These are phyloP conservation scores for Naganishia liquefaciens DNA, from an alignment of 1,284 basidiomycete genomes.

Conservation along the genomic window DNA sequence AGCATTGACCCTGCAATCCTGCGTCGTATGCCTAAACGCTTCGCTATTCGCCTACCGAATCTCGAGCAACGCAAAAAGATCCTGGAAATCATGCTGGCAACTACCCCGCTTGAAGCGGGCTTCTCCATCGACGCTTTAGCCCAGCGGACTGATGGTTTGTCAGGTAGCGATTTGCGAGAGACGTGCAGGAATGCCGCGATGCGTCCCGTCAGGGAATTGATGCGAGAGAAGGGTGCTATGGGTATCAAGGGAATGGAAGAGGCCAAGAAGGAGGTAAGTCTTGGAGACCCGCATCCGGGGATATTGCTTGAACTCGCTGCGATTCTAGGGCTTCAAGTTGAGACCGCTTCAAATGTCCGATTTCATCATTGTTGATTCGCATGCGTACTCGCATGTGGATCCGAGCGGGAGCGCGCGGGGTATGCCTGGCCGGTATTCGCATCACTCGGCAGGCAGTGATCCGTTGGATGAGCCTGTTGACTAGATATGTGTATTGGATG, in stretches of 20 bases:
- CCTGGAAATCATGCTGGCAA: slow-evolving; percentile 80
- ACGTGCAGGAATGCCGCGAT: slow-evolving; percentile 91
- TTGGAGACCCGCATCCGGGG: too few species aligned
- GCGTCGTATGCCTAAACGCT: slow-evolving; percentile 97
- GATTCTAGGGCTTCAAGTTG: slow-evolving; percentile 67
- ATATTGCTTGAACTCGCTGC: background rate
- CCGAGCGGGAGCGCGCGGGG: slow-evolving; percentile 39
- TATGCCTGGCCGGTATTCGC: slow-evolving; percentile 21
- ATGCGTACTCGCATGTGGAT: slow-evolving; percentile 51
- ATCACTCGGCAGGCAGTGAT: slow-evolving; percentile 20
- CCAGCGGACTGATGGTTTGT: slow-evolving; percentile 71
- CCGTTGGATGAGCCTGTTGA: slow-evolving; percentile 28
- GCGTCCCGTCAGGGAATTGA: slow-evolving; percentile 84
- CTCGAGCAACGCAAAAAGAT: slow-evolving; percentile 82
- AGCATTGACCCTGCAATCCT: slow-evolving; percentile 96
- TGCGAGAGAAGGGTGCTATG: slow-evolving; percentile 61
- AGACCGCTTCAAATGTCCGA: slow-evolving; percentile 69
- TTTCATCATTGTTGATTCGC: slow-evolving; percentile 65
- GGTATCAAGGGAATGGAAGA: slow-evolving; percentile 49
- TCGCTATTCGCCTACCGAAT: slow-evolving; percentile 82
- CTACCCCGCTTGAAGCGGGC: slow-evolving; percentile 66
- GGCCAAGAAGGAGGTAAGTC: slow-evolving; percentile 51
- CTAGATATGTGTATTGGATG: background rate
- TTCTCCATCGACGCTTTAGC: slow-evolving; percentile 73
- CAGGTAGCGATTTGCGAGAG: slow-evolving; percentile 91